Percentiles rank a stretch among this genome's conserved stretches.
Evolutionary conservation across 164 flowering plant species (phyloP).

Genomic region (Hamamelis virginiana): DNA sequence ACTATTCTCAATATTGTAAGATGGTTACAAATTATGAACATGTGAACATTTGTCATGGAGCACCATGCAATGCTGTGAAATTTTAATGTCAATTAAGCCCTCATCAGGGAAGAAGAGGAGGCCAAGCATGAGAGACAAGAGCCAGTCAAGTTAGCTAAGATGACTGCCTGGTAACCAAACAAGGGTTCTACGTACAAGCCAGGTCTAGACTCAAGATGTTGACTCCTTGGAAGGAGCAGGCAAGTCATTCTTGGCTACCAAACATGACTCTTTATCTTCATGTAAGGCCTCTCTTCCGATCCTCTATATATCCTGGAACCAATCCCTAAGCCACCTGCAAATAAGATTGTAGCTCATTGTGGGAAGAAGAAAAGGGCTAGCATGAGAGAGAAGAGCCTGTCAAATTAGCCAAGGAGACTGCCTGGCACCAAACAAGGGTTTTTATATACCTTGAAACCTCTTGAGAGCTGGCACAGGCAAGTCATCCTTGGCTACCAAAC

Average conservation of each 20-base stretch:
- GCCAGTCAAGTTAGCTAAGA: conserved; percentile 25
- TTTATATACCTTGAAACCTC: not conserved
- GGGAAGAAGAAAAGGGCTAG: conserved; percentile 24
- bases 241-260: conserved; percentile 28
- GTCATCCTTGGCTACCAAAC: conserved; percentile 69
- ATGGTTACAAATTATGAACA: too few species aligned
- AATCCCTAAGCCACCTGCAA: too few species aligned
- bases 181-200: not conserved
- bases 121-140: conserved; percentile 24
- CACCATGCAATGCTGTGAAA: too few species aligned
- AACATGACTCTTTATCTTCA: conserved; percentile 16
- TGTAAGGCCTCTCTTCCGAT: conserved; percentile 20
- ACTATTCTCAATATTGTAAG: too few species aligned
- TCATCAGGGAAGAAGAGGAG: conserved; percentile 18
- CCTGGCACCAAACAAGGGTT: conserved; percentile 22
- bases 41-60: too few species aligned
- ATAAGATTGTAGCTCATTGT: too few species aligned
- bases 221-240: conserved; percentile 7
- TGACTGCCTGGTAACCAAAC: conserved; percentile 20
- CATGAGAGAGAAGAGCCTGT: conserved; percentile 44
- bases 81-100: too few species aligned
- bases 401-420: conserved; percentile 51
- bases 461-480: conserved; percentile 35
- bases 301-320: too few species aligned
- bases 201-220: not conserved